A percentile compares a stretch with the other conserved stretches of the same genome.
Conservation (phyloP, 805 yeast genomes). For the Myxozyma geophila region DNA sequence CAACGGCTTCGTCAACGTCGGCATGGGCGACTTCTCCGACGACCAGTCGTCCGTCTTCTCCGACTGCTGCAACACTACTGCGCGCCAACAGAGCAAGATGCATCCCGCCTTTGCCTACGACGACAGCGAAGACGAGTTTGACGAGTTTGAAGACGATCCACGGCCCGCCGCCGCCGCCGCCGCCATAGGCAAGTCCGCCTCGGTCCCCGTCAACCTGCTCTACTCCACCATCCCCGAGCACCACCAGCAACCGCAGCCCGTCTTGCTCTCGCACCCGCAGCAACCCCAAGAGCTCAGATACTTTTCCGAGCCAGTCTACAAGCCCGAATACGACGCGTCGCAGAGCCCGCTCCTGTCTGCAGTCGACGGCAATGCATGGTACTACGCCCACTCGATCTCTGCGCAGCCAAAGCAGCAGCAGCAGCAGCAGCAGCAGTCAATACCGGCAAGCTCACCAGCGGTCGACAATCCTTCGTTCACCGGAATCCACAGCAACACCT, state of each 20-base stretch:
- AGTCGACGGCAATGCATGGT: not conserved
- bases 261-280: not conserved
- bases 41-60: not conserved
- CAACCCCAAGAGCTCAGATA: not conserved
- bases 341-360: not conserved
- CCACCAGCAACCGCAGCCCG: not conserved
- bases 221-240: not conserved
- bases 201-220: not conserved
- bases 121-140: conserved; percentile 8
- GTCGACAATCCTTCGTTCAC: not conserved
- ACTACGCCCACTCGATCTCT: not conserved
- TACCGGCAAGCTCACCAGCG: not conserved
- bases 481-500: not conserved
- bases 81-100: no score
- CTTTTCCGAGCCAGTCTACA: not conserved
- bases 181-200: not conserved
- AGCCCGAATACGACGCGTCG: not conserved
- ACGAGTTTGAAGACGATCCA: not conserved
- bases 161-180: not conserved
- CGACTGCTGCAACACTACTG: no score
- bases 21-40: conserved; percentile 11
- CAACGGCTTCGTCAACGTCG: conserved; percentile 26
- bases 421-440: not conserved
- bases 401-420: not conserved
- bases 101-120: not conserved